Percentiles rank a stretch among this genome's conserved stretches.
Evolutionary conservation across 2,329 filamentous ascomycete species (phyloP).

Genomic region (Ophiostoma fasciatum): DNA sequence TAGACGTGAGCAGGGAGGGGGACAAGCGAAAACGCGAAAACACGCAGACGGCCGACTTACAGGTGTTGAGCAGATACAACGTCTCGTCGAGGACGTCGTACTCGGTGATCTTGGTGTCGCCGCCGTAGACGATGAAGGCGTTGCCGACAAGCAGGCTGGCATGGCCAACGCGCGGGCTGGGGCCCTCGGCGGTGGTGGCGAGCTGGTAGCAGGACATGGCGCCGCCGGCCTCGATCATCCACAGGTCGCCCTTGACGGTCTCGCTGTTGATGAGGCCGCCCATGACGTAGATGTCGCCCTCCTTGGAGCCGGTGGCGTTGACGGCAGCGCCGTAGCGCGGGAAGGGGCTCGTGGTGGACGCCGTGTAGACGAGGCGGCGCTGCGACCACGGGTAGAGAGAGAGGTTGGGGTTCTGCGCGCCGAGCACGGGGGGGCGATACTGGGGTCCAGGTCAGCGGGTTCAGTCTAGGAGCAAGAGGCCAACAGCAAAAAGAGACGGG

Average conservation of each 20-base stretch:
- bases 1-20: slow-evolving; percentile 23
- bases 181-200: slow-evolving; percentile 81
- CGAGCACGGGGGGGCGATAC: too few species aligned
- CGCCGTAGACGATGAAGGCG: slow-evolving; percentile 96
- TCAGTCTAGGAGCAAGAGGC: background rate
- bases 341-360: slow-evolving; percentile 72
- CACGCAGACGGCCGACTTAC: too few species aligned
- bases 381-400: slow-evolving; percentile 96
- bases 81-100: slow-evolving; percentile 86
- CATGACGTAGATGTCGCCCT: slow-evolving; percentile 96
- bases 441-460: slow-evolving; percentile 16
- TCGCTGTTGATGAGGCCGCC: slow-evolving; percentile 89
- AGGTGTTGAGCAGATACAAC: slow-evolving; percentile 90
- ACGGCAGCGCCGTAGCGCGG: slow-evolving; percentile 94
- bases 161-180: slow-evolving; percentile 88
- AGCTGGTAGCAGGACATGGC: slow-evolving; percentile 86
- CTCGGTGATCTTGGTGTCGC: slow-evolving; percentile 95
- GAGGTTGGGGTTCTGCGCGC: slow-evolving; percentile 53
- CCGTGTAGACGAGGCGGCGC: slow-evolving; percentile 71
- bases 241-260: slow-evolving; percentile 91
- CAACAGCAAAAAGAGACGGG: background rate
- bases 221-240: slow-evolving; percentile 88
- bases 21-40: background rate
- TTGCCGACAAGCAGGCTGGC: slow-evolving; percentile 90
- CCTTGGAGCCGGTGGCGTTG: slow-evolving; percentile 83